Evolutionary conservation across 148 eudicot genomes (phyloP).

Genomic region (Amaranthus hypochondriacus): DNA sequence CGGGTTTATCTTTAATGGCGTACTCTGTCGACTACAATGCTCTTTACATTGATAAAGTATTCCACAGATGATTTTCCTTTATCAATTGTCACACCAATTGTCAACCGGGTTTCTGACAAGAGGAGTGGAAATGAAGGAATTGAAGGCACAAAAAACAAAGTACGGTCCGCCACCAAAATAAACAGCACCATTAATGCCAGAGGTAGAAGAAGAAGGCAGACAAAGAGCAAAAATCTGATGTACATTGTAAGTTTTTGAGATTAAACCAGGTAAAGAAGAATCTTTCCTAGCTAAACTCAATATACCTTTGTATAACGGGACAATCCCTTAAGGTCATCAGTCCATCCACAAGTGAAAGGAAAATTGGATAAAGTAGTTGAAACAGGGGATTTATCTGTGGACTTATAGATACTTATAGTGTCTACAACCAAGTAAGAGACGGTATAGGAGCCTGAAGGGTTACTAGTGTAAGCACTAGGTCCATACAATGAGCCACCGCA

Average conservation of each 20-base stretch:
- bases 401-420: constrained; percentile 23
- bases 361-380: constrained; percentile 18
- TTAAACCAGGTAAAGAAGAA: constrained; percentile 15
- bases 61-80: constrained; percentile 27
- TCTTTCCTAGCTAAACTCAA: constrained; percentile 39
- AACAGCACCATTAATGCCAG: constrained; percentile 27
- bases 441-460: not conserved
- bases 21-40: constrained; percentile 24
- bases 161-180: constrained; percentile 55
- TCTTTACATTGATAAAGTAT: constrained; percentile 34
- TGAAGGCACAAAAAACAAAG: constrained; percentile 25
- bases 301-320: constrained; percentile 15
- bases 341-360: constrained; percentile 34
- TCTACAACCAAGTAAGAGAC: constrained; percentile 29
- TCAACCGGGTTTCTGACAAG: constrained; percentile 35
- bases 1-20: constrained; percentile 15
- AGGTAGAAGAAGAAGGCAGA: constrained; percentile 23
- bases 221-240: constrained; percentile 36
- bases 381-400: not conserved
- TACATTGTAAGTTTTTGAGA: constrained; percentile 20
- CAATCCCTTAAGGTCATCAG: constrained; percentile 35
- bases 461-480: constrained; percentile 6
- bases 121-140: constrained; percentile 26
- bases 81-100: constrained; percentile 19
- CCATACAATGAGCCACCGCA: constrained; percentile 19